phyloP scores from a whole-genome alignment of 345 rosid genomes.

The Iberis pinnata region DNA sequence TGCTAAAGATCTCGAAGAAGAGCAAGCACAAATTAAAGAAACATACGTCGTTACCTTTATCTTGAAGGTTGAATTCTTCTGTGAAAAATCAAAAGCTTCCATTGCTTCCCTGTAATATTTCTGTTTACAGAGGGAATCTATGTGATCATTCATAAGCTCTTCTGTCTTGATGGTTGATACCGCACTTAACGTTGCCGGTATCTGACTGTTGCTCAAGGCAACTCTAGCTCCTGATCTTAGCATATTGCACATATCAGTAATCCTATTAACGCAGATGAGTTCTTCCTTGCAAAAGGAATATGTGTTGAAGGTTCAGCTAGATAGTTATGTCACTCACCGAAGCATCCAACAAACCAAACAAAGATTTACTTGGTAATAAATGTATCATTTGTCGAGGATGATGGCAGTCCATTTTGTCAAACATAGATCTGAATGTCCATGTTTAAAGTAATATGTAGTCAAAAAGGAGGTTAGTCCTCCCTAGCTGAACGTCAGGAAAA shows the following conservation, averaged over 20 bases:
- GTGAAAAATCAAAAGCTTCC: slow-evolving; percentile 38
- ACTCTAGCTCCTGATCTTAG: slow-evolving; percentile 17
- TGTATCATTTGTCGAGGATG: background rate
- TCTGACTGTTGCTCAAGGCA: slow-evolving; percentile 15
- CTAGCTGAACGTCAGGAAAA: background rate
- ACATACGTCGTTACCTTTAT: slow-evolving; percentile 34
- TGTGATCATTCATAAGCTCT: slow-evolving; percentile 36
- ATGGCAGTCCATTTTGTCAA: background rate
- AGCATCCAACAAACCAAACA: slow-evolving; percentile 5
- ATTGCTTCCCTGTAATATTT: slow-evolving; percentile 40
- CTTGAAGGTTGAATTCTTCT: slow-evolving; percentile 25
- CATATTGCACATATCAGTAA: slow-evolving; percentile 11
- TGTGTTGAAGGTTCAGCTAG: slow-evolving; percentile 10
- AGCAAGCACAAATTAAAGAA: slow-evolving; percentile 41
- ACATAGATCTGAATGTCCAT: background rate
- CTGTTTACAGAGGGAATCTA: slow-evolving; percentile 37
- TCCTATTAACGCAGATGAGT: background rate
- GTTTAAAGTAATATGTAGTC: slow-evolving; percentile 4
- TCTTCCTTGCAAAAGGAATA: slow-evolving; percentile 5
- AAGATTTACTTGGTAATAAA: background rate
- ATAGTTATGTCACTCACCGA: background rate
- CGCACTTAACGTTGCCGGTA: background rate
- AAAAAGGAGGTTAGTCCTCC: too few species aligned
- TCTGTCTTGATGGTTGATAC: slow-evolving; percentile 28
- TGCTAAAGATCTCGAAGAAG: slow-evolving; percentile 37